These are phyloP conservation scores for Aspergillus awamori DNA, from an alignment of 2,329 filamentous ascomycete species.

Conservation along the genomic window DNA sequence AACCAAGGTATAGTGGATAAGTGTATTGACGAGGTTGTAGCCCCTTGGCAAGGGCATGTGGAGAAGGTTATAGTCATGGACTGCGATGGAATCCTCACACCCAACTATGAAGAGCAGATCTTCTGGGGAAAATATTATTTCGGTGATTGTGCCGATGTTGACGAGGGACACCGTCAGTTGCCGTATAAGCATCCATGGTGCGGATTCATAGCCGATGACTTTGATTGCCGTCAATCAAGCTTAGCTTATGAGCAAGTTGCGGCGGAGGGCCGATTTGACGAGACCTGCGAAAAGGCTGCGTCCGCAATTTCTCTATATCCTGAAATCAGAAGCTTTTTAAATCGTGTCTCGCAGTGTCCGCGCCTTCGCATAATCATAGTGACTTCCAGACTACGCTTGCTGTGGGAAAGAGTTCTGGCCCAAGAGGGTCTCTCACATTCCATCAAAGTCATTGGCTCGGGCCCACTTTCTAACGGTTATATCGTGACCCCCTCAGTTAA, in stretches of 20 bases:
- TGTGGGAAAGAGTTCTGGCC: conserved; percentile 61
- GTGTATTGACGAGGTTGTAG: too few species aligned
- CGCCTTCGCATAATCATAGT: conserved; percentile 55
- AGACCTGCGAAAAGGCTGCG: conserved; percentile 51
- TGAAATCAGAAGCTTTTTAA: conserved; percentile 53
- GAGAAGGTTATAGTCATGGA: too few species aligned
- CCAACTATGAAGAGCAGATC: too few species aligned
- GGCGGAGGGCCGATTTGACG: conserved; percentile 46
- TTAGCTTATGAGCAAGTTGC: conserved; percentile 56
- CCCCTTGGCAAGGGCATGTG: too few species aligned
- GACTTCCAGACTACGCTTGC: conserved; percentile 55
- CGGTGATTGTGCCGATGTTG: too few species aligned
- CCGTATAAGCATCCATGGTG: conserved; percentile 22
- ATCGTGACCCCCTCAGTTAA: conserved; percentile 59
- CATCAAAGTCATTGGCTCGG: conserved; percentile 58
- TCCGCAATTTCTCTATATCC: conserved; percentile 47
- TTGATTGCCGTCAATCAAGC: conserved; percentile 58
- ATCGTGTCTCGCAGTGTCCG: conserved; percentile 26
- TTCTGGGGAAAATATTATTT: too few species aligned
- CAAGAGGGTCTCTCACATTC: conserved; percentile 43
- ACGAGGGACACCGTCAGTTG: too few species aligned
- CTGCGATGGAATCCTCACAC: too few species aligned
- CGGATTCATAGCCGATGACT: conserved; percentile 46
- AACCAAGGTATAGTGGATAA: conserved; percentile 36
- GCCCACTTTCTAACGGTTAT: conserved; percentile 50